Percentiles rank a stretch among this genome's conserved stretches.
Evolutionary conservation across 2,329 filamentous ascomycete genomes (phyloP).

Genomic region (Arthrocladium fulminans): DNA sequence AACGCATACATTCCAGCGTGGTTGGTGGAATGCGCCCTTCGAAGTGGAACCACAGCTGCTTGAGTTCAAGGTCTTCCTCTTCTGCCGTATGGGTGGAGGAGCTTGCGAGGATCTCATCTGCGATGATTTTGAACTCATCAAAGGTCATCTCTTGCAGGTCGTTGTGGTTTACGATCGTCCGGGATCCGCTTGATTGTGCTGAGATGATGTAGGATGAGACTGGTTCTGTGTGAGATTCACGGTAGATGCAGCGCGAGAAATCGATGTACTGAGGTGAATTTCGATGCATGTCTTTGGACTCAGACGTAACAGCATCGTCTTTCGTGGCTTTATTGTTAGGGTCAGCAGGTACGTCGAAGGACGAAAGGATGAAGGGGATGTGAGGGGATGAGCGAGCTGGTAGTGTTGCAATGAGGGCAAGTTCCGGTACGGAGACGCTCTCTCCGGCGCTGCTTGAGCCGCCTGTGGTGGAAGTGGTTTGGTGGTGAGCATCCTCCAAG

Average conservation of each 20-base stretch:
- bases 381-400: constrained; percentile 46
- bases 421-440: constrained; percentile 15
- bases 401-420: constrained; percentile 41
- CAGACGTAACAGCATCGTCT: neutral
- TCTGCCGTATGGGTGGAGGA: neutral
- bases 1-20: constrained; percentile 49
- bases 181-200: constrained; percentile 49
- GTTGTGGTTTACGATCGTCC: constrained; percentile 65
- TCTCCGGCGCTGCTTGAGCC: neutral
- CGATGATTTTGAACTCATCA: constrained; percentile 48
- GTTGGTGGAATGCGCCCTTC: constrained; percentile 57
- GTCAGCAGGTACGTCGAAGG: constrained; percentile 36
- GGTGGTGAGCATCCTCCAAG: neutral
- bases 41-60: constrained; percentile 49
- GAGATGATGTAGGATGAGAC: constrained; percentile 63
- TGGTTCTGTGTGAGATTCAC: constrained; percentile 45
- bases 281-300: too few relatives aligned
- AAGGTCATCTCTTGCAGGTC: constrained; percentile 58
- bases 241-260: constrained; percentile 52
- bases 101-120: constrained; percentile 29
- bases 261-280: constrained; percentile 32
- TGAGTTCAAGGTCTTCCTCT: constrained; percentile 75
- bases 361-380: constrained; percentile 44
- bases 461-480: neutral
- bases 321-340: neutral